Conservation (phyloP, 352 stramenopile species). For the Globisporangium polare region DNA sequence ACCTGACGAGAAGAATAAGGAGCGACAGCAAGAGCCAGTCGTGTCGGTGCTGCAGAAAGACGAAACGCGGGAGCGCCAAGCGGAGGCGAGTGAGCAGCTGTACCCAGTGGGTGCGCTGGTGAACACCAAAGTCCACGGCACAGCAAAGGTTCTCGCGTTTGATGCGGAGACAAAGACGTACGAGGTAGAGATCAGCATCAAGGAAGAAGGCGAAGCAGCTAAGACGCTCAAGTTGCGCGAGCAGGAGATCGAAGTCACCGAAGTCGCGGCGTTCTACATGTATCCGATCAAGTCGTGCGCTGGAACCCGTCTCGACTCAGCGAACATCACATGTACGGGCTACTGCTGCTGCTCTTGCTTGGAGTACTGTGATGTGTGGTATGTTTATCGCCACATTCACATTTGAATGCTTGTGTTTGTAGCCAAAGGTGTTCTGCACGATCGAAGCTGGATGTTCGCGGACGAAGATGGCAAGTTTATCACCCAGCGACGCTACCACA, state of each 20-base stretch:
- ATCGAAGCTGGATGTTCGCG: slow-evolving; percentile 78
- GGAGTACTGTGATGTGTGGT: neutral
- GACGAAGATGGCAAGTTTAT: slow-evolving; percentile 67
- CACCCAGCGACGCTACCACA: slow-evolving; percentile 59
- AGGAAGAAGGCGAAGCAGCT: neutral
- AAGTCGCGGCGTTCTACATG: slow-evolving; percentile 50
- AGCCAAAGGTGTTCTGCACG: slow-evolving; percentile 58
- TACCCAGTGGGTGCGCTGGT: slow-evolving; percentile 26
- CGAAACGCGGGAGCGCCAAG: slow-evolving; percentile 21
- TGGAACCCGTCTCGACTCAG: slow-evolving; percentile 45
- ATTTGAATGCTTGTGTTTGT: neutral
- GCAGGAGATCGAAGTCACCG: slow-evolving; percentile 24
- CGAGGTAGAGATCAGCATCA: slow-evolving; percentile 21
- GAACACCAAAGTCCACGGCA: slow-evolving; percentile 10
- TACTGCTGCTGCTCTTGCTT: neutral
- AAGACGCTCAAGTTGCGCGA: slow-evolving; percentile 17
- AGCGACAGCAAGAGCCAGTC: slow-evolving; percentile 9
- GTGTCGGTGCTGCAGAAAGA: slow-evolving; percentile 32
- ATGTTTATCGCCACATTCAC: neutral
- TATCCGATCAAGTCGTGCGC: slow-evolving; percentile 87
- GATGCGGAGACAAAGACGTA: slow-evolving; percentile 24
- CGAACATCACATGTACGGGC: slow-evolving; percentile 30
- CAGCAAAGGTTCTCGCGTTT: slow-evolving; percentile 23
- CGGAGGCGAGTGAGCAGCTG: slow-evolving; percentile 16
- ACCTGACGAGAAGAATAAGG: neutral